Base-by-base conservation (phyloP, 1,284 basidiomycete species). In the Cryptococcus sp. region DNA sequence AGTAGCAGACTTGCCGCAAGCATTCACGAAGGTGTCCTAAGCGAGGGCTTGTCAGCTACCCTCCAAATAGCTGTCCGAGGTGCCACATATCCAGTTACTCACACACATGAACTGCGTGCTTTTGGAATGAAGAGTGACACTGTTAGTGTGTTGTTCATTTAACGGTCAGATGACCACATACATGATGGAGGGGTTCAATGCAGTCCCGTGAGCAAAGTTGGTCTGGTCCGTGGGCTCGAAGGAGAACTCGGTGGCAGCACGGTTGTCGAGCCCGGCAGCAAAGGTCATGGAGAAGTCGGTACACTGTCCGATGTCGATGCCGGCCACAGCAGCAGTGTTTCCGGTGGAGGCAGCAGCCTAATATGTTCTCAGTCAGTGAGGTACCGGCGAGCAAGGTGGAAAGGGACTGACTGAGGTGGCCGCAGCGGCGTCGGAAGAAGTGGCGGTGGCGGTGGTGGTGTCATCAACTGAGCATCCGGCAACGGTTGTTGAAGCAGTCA, bases 121-220 rank as follows among this genome's bases (percentile, higher is more conserved):
- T 4, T 4, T 33, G 28, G 28, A 5, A 5, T 9, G 9, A 33
- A 33, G 5, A 9, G 5, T 4, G 28, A 9, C 28, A 33, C 4
- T 33, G 9, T 33, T 9, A 33, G 28, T 33, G 4, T 33, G 28
- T 9, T 9, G 28, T 9, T 33, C 28, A 33, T n/a, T n/a, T n/a
- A n/a, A n/a, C n/a, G n/a, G n/a, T 33, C 74, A 77, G 60, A 67
- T 70, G 47, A 61, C 62, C 39, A 60, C 53, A 18, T 80, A 78
- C 70, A 84, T 83, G 73, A 84, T 82, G 59, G 75, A 77, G 58
- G 82, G 81, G 66, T 80, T 80, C 57, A 84, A 78, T 3, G 83
- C 83, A 13, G 62, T 39, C 2, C 61, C 67, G 33, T 71, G 68
- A 46, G 55, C 57, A 64, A 69, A 71, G 21, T 66, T 56, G 40